Conservation (phyloP, 345 rosid genomes). For the Salix brachista region DNA sequence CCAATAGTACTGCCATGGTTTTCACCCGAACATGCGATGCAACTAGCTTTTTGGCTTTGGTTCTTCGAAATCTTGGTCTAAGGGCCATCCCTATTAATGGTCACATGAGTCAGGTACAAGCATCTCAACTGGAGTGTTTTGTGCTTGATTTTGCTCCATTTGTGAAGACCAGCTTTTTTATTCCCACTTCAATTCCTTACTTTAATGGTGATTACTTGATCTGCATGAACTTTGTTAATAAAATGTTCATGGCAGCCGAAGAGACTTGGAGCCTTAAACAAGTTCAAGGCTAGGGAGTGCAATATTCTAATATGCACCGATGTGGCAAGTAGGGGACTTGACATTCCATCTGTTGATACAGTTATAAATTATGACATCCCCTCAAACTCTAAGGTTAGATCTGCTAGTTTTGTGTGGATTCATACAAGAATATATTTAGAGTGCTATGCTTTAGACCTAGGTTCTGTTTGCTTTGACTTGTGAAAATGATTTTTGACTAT, state of each 20-base stretch:
- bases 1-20: slow-evolving; percentile 80
- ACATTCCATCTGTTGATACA: slow-evolving; percentile 92
- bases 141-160: no score
- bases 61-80: slow-evolving; percentile 82
- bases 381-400: slow-evolving; percentile 61
- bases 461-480: not conserved
- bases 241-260: slow-evolving; percentile 51
- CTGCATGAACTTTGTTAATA: not conserved
- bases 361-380: slow-evolving; percentile 96
- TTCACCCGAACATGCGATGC: slow-evolving; percentile 92
- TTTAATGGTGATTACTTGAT: not conserved
- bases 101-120: slow-evolving; percentile 80
- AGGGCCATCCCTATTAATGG: slow-evolving; percentile 97
- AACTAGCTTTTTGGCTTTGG: slow-evolving; percentile 64
- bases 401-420: not conserved
- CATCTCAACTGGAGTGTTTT: not conserved
- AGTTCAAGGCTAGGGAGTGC: slow-evolving; percentile 93
- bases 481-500: not conserved
- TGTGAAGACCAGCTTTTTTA: not conserved
- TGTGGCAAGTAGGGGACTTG: slow-evolving; percentile 98
- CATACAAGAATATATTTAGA: no score
- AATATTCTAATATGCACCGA: slow-evolving; percentile 90
- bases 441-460: not conserved
- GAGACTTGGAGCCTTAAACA: slow-evolving; percentile 90
- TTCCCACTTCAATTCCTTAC: not conserved